phyloP scores from a whole-genome alignment of 2,329 filamentous ascomycete species.

The Sclerotinia sclerotiorum region DNA sequence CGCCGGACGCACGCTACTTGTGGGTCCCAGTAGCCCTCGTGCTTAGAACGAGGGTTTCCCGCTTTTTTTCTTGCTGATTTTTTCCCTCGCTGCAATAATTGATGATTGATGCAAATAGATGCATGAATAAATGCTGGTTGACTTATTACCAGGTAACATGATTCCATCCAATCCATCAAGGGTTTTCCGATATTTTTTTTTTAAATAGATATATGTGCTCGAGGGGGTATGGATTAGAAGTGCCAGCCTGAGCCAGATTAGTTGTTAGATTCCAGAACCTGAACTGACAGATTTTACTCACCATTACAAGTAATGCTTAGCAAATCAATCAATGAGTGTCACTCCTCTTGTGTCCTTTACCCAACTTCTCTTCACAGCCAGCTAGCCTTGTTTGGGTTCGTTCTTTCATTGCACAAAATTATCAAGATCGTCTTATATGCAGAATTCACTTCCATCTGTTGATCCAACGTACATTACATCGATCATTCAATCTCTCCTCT shows the following conservation, averaged over 20 bases:
- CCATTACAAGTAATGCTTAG: constrained; percentile 7
- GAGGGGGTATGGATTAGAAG: not conserved
- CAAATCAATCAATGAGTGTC: constrained; percentile 4
- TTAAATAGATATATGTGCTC: not conserved
- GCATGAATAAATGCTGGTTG: not conserved
- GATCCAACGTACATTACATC: not conserved
- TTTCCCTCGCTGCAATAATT: not conserved
- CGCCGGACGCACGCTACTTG: constrained; percentile 11
- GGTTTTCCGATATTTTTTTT: not conserved
- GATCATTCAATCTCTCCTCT: not conserved
- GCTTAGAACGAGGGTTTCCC: not conserved
- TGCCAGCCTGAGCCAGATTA: not conserved
- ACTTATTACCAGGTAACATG: no score
- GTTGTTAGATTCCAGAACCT: not conserved
- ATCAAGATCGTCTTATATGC: constrained; percentile 1
- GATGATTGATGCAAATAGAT: not conserved
- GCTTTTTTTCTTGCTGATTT: not conserved
- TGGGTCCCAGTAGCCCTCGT: not conserved
- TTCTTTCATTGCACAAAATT: not conserved
- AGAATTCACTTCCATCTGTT: not conserved
- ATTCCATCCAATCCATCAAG: not conserved
- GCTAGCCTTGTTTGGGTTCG: no score
- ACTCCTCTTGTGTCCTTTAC: not conserved
- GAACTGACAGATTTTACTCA: not conserved
- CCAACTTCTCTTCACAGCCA: not conserved